Evolutionary conservation across 352 stramenopile genomes (phyloP), one percentile per base, ranked within the genome.

Genomic region (Pythium monospermum): DNA sequence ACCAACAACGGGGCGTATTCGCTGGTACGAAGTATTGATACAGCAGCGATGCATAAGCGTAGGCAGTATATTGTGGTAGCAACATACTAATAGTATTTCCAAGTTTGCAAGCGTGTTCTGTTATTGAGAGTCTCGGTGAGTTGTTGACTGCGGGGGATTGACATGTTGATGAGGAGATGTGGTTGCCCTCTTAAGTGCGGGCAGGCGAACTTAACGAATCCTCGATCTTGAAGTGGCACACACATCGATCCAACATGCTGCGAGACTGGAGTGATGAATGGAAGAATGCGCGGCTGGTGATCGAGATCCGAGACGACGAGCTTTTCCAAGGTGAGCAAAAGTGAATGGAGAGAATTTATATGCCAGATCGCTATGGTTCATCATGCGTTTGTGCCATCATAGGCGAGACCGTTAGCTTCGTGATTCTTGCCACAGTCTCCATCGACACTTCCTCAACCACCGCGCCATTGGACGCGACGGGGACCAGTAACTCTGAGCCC

Each of bases 191-290:
- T n/a, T n/a, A n/a, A n/a, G n/a, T n/a, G n/a, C n/a, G n/a, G n/a
- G n/a, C n/a, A 27, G 33, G 42, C 42, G 42, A 51, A 51, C 44
- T 41, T 51, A 51, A 15, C 27, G 18, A 25, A 25, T n/a, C n/a
- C n/a, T n/a, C n/a, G n/a, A n/a, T n/a, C n/a, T n/a, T n/a, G 38
- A 49, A 61, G 38, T 55, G 36, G 22, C 13, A 11, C 5, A 0
- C 18, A 13, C 23, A 6, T 12, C 1, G 8, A 26, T 3, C 10
- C 10, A 58, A 25, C 12, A 58, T 56, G 46, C 83, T 87, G 71
- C 72, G 59, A 36, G 61, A 73, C 36, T 87, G 73, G 75, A 71
- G 61, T 33, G 74, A 90, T 64, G 79, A 87, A 36, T 90, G 79
- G 79, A 70, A 67, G 42, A 68, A 62, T 47, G 74, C 76, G 51